These are phyloP conservation scores for Backusella luteola DNA, from an alignment of 192 early-diverging fungal genomes.

Conservation along the genomic window DNA sequence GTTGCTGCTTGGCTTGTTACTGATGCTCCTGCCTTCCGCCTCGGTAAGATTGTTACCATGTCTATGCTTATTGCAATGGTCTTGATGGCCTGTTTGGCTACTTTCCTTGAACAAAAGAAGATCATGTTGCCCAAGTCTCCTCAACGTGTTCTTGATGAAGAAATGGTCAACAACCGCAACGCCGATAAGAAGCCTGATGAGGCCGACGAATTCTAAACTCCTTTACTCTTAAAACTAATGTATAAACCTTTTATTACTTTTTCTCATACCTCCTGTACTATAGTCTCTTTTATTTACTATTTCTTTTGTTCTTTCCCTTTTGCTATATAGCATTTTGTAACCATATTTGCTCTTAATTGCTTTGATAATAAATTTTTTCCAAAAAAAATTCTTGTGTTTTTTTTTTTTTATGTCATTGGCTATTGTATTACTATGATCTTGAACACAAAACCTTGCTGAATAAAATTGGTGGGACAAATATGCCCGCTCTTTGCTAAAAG, in stretches of 20 bases:
- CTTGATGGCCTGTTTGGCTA: neutral
- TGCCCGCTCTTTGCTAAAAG: neutral
- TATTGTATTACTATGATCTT: neutral
- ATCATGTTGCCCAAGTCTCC: neutral
- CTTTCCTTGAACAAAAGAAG: slow-evolving; percentile 1
- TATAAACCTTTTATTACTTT: neutral
- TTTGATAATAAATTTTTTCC: neutral
- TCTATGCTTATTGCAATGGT: slow-evolving; percentile 8
- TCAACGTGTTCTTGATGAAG: slow-evolving; percentile 2
- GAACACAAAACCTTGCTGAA: neutral
- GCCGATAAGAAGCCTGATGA: neutral
- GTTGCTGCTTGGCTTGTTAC: slow-evolving; percentile 18
- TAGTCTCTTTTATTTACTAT: neutral
- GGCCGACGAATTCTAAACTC: neutral
- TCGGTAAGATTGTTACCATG: slow-evolving; percentile 11
- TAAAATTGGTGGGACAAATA: neutral
- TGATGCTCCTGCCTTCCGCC: slow-evolving; percentile 21
- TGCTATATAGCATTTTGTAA: neutral
- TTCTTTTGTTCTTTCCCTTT: neutral
- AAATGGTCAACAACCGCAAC: neutral
- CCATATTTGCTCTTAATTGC: neutral
- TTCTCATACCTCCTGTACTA: neutral
- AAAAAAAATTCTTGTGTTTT: neutral
- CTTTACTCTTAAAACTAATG: neutral
- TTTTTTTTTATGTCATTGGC: neutral